Percentiles rank a stretch among this genome's conserved stretches.
These are phyloP conservation scores for Fusarium sp. DNA, from an alignment of 2,329 filamentous ascomycete genomes.

Conservation along the genomic window DNA sequence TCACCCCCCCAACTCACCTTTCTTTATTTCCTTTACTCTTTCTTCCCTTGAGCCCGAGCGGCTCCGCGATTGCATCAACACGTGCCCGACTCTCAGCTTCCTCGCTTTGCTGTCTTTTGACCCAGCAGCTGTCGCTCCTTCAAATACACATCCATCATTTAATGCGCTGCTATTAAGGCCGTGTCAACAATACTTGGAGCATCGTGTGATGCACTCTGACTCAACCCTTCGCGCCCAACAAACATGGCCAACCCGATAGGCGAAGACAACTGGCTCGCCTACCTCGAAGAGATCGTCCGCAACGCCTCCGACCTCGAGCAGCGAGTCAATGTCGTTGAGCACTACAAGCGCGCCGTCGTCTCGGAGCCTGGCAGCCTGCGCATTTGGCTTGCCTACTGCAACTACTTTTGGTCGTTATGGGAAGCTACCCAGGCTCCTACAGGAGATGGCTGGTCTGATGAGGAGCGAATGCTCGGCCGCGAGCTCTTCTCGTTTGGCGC, in stretches of 20 bases:
- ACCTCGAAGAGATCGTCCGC: constrained; percentile 76
- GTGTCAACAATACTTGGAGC: constrained; percentile 4
- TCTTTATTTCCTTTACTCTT: constrained; percentile 4
- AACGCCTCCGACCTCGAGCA: constrained; percentile 71
- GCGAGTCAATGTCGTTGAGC: constrained; percentile 75
- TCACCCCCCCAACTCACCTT: background rate
- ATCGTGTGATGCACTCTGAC: constrained; percentile 43
- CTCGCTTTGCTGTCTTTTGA: background rate
- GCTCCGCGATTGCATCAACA: constrained; percentile 34
- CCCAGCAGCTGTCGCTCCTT: constrained; percentile 6
- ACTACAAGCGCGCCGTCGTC: constrained; percentile 74
- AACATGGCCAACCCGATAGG: constrained; percentile 70
- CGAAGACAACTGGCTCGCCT: constrained; percentile 81
- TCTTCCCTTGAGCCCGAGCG: constrained; percentile 14
- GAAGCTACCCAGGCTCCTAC: constrained; percentile 68
- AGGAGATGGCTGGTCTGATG: constrained; percentile 66
- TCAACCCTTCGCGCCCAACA: constrained; percentile 31
- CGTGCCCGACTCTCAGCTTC: constrained; percentile 29
- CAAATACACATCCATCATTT: background rate
- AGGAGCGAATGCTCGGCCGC: constrained; percentile 75
- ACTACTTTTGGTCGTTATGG: constrained; percentile 80
- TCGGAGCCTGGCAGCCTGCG: constrained; percentile 79
- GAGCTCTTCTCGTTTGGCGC: constrained; percentile 77
- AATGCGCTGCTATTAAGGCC: constrained; percentile 31
- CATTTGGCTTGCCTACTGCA: constrained; percentile 81